Conservation (phyloP, 2,329 filamentous ascomycete genomes). For the Davidsoniella neocaledoniae region DNA sequence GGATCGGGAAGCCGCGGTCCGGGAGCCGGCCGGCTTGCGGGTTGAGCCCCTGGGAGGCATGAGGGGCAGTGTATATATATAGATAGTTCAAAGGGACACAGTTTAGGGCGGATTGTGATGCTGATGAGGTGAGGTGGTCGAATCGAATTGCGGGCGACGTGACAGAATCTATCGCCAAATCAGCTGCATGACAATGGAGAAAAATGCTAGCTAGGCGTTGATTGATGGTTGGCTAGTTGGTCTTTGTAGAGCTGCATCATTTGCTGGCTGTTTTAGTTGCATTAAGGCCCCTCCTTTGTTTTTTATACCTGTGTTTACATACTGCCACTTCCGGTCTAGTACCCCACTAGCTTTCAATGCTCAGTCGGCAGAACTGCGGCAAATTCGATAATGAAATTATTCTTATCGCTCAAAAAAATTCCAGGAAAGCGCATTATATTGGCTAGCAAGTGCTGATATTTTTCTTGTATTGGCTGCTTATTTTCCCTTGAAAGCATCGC, state of each 20-base stretch:
- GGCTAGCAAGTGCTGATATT: neutral
- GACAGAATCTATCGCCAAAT: too few relatives aligned
- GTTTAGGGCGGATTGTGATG: too few relatives aligned
- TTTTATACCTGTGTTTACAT: slow-evolving; percentile 10
- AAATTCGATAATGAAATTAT: slow-evolving; percentile 11
- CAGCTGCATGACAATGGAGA: too few relatives aligned
- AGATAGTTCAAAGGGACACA: too few relatives aligned
- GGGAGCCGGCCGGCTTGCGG: slow-evolving; percentile 25
- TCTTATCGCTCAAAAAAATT: slow-evolving; percentile 11
- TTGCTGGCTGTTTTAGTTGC: slow-evolving; percentile 1
- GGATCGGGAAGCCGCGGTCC: slow-evolving; percentile 25
- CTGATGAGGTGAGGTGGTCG: neutral
- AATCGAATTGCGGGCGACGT: neutral
- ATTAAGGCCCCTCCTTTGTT: neutral
- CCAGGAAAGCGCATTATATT: neutral
- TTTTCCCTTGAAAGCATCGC: neutral
- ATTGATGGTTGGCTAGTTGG: neutral
- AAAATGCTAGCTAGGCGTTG: too few relatives aligned
- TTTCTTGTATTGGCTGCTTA: neutral
- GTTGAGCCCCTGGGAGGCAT: slow-evolving; percentile 30
- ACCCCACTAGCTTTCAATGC: neutral
- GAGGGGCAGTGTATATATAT: slow-evolving; percentile 29
- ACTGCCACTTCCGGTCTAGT: slow-evolving; percentile 10
- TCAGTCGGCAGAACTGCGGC: slow-evolving; percentile 3
- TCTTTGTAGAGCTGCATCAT: neutral